phyloP scores from a whole-genome alignment of 768 basidiomycete species.

The Harrya chromipes region DNA sequence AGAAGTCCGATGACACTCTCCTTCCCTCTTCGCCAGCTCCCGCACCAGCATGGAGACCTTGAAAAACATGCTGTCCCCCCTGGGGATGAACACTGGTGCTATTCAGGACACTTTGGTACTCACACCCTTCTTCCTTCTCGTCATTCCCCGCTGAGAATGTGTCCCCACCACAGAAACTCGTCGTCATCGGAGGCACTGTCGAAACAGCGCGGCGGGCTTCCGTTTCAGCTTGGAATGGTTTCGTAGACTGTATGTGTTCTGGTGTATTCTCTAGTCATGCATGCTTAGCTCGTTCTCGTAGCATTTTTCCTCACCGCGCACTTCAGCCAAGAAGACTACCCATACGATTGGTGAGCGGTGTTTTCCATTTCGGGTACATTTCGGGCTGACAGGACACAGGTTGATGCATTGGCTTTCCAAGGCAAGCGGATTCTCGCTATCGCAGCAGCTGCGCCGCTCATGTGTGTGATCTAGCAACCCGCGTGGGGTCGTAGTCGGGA shows the following conservation, averaged over 20 bases:
- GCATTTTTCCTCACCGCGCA: conserved; percentile 90
- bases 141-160: background rate
- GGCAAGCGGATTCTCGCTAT: conserved; percentile 36
- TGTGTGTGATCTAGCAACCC: conserved; percentile 59
- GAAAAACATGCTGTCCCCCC: conserved; percentile 68
- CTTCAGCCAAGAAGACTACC: conserved; percentile 85
- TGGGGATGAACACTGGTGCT: conserved; percentile 63
- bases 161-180: conserved; percentile 60
- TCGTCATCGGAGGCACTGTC: conserved; percentile 86
- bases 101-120: conserved; percentile 78
- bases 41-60: conserved; percentile 57
- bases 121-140: background rate
- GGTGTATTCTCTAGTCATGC: background rate
- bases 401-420: conserved; percentile 89
- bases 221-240: conserved; percentile 85
- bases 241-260: conserved; percentile 65
- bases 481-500: conserved; percentile 87
- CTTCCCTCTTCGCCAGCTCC: conserved; percentile 34
- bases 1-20: conserved; percentile 27
- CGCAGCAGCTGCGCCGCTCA: conserved; percentile 16
- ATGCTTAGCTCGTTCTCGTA: conserved; percentile 26
- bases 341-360: conserved; percentile 69
- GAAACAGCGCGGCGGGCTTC: conserved; percentile 82
- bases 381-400: conserved; percentile 39
- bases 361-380: background rate